These are phyloP conservation scores for Gossypium arboreum DNA, from an alignment of 345 rosid genomes.

Conservation along the genomic window DNA sequence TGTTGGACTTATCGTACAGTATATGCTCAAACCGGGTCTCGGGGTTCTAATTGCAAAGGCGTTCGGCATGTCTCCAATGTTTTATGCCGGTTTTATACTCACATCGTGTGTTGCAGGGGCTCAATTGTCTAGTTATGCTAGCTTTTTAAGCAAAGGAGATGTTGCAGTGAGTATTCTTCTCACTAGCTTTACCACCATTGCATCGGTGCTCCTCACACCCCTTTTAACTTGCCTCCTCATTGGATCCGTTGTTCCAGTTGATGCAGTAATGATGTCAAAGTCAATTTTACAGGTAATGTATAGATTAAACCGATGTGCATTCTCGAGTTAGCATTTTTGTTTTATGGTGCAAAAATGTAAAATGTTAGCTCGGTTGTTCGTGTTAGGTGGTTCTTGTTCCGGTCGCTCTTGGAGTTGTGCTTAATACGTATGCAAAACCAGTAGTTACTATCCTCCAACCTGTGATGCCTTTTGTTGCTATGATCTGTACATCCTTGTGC, in stretches of 20 bases:
- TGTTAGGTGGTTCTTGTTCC: constrained; percentile 89
- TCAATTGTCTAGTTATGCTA: constrained; percentile 80
- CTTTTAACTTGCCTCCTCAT: constrained; percentile 68
- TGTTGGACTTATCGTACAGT: constrained; percentile 43
- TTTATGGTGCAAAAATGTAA: neutral
- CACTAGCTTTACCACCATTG: constrained; percentile 73
- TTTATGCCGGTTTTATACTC: constrained; percentile 85
- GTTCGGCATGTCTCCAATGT: constrained; percentile 63
- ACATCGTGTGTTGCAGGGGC: constrained; percentile 90
- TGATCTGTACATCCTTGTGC: constrained; percentile 85
- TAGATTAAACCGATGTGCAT: constrained; percentile 4
- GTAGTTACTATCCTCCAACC: constrained; percentile 61
- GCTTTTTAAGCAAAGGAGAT: constrained; percentile 79
- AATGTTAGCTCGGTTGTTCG: neutral
- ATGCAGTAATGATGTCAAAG: constrained; percentile 87
- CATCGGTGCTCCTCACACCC: constrained; percentile 70
- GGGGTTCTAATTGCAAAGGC: constrained; percentile 60
- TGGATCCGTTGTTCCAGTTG: constrained; percentile 90
- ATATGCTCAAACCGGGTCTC: constrained; percentile 20
- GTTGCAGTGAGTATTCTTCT: constrained; percentile 98
- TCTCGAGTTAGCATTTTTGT: neutral
- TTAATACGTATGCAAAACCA: constrained; percentile 86
- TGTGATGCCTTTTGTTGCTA: constrained; percentile 89
- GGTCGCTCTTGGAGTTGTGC: constrained; percentile 65
- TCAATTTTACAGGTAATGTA: constrained; percentile 73